Conservation (phyloP, 148 eudicot species). For the Polygonum aviculare region DNA sequence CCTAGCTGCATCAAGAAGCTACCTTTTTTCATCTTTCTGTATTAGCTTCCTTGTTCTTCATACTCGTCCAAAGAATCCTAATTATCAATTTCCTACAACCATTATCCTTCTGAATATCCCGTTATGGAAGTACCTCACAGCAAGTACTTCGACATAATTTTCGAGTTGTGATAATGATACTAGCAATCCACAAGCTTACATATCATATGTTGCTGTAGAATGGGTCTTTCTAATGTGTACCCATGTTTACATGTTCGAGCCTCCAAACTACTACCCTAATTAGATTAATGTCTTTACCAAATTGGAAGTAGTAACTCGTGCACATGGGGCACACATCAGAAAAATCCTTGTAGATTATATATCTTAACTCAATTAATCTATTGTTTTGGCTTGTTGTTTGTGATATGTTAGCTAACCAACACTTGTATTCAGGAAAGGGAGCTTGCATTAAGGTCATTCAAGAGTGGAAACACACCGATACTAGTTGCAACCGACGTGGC, state of each 20-base stretch:
- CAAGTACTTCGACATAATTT: background rate
- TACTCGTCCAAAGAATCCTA: background rate
- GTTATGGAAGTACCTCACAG: background rate
- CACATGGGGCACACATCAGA: no score
- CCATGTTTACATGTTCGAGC: no score
- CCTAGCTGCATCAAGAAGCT: background rate
- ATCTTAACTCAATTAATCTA: background rate
- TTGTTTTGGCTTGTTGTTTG: background rate
- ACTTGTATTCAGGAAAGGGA: constrained; percentile 63
- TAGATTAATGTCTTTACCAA: background rate
- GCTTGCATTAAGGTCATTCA: constrained; percentile 65
- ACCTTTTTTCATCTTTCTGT: background rate
- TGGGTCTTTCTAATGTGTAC: no score
- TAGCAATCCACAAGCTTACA: background rate
- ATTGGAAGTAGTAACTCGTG: no score
- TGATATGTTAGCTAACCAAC: background rate
- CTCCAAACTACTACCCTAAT: no score
- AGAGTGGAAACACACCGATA: constrained; percentile 72
- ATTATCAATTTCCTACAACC: background rate
- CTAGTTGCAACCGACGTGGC: constrained; percentile 91
- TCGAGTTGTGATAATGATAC: background rate
- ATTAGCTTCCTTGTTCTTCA: background rate
- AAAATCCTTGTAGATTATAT: no score
- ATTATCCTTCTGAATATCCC: background rate
- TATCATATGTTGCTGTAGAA: background rate